phyloP scores from a whole-genome alignment of 306 rosid species.

The Lathyrus aphaca region DNA sequence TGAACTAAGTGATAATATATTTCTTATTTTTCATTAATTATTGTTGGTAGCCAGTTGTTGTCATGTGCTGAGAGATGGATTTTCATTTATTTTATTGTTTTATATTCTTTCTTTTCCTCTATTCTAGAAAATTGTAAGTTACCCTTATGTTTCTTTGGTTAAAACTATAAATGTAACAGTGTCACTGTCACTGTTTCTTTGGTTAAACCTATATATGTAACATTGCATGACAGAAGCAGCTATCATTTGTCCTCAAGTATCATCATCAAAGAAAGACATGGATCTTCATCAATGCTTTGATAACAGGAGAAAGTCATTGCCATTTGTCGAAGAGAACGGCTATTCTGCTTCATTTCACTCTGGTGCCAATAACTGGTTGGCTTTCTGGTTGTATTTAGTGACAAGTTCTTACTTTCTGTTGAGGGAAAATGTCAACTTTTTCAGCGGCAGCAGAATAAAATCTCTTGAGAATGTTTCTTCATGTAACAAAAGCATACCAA shows the following conservation, averaged over 20 bases:
- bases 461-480: conserved; percentile 6
- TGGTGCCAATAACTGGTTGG: conserved; percentile 22
- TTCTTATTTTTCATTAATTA: not conserved
- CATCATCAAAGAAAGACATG: conserved; percentile 5
- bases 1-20: not conserved
- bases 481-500: conserved; percentile 13
- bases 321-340: conserved; percentile 1
- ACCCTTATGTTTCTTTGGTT: conserved; percentile 11
- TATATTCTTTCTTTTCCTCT: not conserved
- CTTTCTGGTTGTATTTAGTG: conserved; percentile 43
- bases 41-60: conserved; percentile 1
- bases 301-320: conserved; percentile 7
- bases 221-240: conserved; percentile 34
- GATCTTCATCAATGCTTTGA: conserved; percentile 16
- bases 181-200: conserved; percentile 1
- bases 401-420: conserved; percentile 34
- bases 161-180: conserved; percentile 41
- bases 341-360: conserved; percentile 31
- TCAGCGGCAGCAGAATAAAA: not conserved
- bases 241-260: conserved; percentile 10
- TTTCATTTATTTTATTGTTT: not conserved
- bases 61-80: conserved; percentile 12
- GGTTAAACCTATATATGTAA: conserved; percentile 37
- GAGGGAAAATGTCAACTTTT: conserved; percentile 15
- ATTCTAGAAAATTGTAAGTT: not conserved